Conservation (phyloP, 2,329 filamentous ascomycete species). For the Nemania bipapillata region DNA sequence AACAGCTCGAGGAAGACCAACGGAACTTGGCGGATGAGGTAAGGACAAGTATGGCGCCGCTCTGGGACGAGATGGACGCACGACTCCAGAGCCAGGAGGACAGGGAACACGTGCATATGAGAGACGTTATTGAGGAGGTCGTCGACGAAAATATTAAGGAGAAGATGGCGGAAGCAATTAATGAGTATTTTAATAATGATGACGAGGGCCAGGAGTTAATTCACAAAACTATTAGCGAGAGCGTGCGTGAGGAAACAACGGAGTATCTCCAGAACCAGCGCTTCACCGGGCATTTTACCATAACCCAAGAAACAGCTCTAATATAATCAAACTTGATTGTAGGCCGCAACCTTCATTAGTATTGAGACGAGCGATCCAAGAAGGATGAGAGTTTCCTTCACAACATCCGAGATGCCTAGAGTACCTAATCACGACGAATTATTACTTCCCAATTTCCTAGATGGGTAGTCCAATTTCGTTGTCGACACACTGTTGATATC, state of each 20-base stretch:
- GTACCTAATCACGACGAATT: too few relatives aligned
- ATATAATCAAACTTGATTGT: background rate
- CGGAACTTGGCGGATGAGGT: conserved; percentile 22
- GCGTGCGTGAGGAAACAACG: conserved; percentile 21
- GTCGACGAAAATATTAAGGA: conserved; percentile 28
- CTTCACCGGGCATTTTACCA: conserved; percentile 19
- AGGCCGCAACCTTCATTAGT: background rate
- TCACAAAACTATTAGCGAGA: conserved; percentile 14
- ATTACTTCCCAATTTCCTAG: too few relatives aligned
- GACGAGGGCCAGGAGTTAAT: conserved; percentile 13
- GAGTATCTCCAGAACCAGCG: conserved; percentile 16
- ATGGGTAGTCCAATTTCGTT: too few relatives aligned
- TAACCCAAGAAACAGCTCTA: background rate
- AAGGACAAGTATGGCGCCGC: conserved; percentile 23
- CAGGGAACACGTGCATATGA: conserved; percentile 12
- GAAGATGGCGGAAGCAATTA: conserved; percentile 19
- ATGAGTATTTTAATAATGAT: conserved; percentile 23
- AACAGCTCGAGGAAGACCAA: conserved; percentile 25
- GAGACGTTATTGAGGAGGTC: conserved; percentile 27
- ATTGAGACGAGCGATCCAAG: too few relatives aligned
- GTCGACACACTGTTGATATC: too few relatives aligned
- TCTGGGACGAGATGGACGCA: conserved; percentile 27
- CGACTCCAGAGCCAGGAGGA: conserved; percentile 31
- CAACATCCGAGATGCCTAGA: too few relatives aligned
- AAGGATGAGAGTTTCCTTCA: too few relatives aligned